Evolutionary conservation across 495 filamentous ascomycete species (phyloP).

Genomic region (Cudoniella acicularis): DNA sequence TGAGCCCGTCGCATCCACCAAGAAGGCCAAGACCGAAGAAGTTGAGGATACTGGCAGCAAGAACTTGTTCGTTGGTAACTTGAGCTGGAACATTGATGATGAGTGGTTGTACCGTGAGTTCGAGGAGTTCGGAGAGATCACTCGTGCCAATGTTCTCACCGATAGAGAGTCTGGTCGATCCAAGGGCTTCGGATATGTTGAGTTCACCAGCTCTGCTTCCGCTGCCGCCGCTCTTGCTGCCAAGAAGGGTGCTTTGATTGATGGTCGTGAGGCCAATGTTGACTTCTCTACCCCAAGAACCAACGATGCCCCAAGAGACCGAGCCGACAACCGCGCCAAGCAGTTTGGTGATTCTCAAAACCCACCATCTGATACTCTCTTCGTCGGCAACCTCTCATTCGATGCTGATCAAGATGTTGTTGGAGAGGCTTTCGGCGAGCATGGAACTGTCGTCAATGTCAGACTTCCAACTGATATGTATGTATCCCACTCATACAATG

Average conservation of each 20-base stretch:
- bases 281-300: slow-evolving; percentile 78
- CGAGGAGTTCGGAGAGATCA: slow-evolving; percentile 73
- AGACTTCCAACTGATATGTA: slow-evolving; percentile 84
- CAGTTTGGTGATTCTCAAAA: slow-evolving; percentile 73
- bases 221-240: slow-evolving; percentile 73
- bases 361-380: slow-evolving; percentile 81
- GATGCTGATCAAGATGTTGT: slow-evolving; percentile 74
- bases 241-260: slow-evolving; percentile 77
- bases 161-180: slow-evolving; percentile 81
- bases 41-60: slow-evolving; percentile 54
- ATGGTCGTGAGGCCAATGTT: slow-evolving; percentile 82
- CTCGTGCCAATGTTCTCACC: slow-evolving; percentile 73
- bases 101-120: slow-evolving; percentile 87
- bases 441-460: slow-evolving; percentile 68
- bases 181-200: slow-evolving; percentile 95
- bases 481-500: slow-evolving; percentile 25
- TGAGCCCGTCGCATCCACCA: slow-evolving; percentile 52
- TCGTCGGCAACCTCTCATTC: slow-evolving; percentile 90
- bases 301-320: slow-evolving; percentile 48
- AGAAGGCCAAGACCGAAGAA: slow-evolving; percentile 80
- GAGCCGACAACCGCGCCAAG: slow-evolving; percentile 64
- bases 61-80: slow-evolving; percentile 88
- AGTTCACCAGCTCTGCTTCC: slow-evolving; percentile 67
- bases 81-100: slow-evolving; percentile 94
- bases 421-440: slow-evolving; percentile 67